Evolutionary conservation across 2,329 filamentous ascomycete species (phyloP).

Genomic region (Annulohypoxylon truncatum): DNA sequence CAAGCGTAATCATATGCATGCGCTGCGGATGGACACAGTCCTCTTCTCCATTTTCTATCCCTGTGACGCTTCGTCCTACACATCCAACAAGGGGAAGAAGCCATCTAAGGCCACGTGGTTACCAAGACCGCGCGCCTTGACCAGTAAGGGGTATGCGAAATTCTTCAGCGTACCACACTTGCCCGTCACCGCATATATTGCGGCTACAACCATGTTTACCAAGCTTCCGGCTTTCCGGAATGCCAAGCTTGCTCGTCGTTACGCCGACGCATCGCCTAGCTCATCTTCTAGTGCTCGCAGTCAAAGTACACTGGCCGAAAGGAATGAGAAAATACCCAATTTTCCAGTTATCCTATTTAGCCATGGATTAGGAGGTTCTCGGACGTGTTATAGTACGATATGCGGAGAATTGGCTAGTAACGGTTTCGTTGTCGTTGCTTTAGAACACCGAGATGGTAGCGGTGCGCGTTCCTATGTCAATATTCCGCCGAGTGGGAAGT

Average conservation of each 20-base stretch:
- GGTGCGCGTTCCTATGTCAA: conserved; percentile 72
- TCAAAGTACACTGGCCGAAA: conserved; percentile 35
- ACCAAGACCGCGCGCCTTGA: conserved; percentile 65
- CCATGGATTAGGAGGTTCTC: conserved; percentile 72
- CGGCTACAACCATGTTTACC: conserved; percentile 70
- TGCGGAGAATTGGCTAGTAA: conserved; percentile 75
- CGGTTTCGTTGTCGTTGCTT: conserved; percentile 71
- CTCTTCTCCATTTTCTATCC: conserved; percentile 76
- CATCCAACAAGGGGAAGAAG: conserved; percentile 54
- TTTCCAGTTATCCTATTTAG: conserved; percentile 75
- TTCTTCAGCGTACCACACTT: conserved; percentile 65
- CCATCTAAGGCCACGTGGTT: conserved; percentile 71
- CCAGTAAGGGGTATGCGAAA: conserved; percentile 71
- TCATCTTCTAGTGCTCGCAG: conserved; percentile 37
- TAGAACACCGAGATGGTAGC: conserved; percentile 74
- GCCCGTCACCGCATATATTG: conserved; percentile 64
- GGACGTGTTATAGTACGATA: conserved; percentile 71
- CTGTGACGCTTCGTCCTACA: conserved; percentile 57
- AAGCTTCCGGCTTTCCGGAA: conserved; percentile 74
- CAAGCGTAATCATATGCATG: conserved; percentile 54
- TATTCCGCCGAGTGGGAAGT: conserved; percentile 57
- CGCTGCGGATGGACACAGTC: conserved; percentile 64
- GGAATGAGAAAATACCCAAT: conserved; percentile 51
- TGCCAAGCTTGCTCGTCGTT: conserved; percentile 65
- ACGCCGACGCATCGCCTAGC: conserved; percentile 57